Percentiles rank a stretch among this genome's conserved stretches.
Conservation (phyloP, 345 rosid species). For the Angophora floribunda region DNA sequence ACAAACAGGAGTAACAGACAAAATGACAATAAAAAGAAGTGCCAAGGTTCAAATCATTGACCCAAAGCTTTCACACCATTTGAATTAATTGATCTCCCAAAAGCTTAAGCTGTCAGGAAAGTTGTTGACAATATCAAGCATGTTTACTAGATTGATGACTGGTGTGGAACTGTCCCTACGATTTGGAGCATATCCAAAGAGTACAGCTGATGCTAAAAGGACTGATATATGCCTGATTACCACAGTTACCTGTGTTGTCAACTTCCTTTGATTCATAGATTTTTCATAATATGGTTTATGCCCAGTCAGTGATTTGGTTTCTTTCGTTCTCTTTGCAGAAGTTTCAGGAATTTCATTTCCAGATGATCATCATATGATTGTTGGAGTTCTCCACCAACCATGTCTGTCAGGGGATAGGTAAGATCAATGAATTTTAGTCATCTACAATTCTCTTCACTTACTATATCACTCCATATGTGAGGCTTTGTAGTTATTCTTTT, state of each 20-base stretch:
- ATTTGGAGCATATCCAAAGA: neutral
- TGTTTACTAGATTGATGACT: neutral
- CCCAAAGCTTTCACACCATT: neutral
- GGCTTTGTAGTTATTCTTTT: neutral
- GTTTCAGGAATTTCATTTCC: conserved; percentile 27
- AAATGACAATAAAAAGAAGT: neutral
- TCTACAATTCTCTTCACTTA: neutral
- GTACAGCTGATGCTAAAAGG: neutral
- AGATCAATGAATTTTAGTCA: conserved; percentile 1
- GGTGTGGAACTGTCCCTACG: neutral
- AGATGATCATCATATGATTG: conserved; percentile 34
- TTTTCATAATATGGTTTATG: neutral
- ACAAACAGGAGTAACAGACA: neutral
- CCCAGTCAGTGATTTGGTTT: neutral
- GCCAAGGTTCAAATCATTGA: neutral
- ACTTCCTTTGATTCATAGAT: neutral
- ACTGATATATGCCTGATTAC: neutral
- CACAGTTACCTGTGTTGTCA: neutral
- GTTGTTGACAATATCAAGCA: neutral
- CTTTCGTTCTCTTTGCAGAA: conserved; percentile 24
- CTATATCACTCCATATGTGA: neutral
- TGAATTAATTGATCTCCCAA: neutral
- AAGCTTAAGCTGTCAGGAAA: neutral
- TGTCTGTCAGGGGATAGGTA: conserved; percentile 47
- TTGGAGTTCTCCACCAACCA: conserved; percentile 63